Conservation (phyloP, 73 alveolate species). For the Paramecium primaurelia region DNA sequence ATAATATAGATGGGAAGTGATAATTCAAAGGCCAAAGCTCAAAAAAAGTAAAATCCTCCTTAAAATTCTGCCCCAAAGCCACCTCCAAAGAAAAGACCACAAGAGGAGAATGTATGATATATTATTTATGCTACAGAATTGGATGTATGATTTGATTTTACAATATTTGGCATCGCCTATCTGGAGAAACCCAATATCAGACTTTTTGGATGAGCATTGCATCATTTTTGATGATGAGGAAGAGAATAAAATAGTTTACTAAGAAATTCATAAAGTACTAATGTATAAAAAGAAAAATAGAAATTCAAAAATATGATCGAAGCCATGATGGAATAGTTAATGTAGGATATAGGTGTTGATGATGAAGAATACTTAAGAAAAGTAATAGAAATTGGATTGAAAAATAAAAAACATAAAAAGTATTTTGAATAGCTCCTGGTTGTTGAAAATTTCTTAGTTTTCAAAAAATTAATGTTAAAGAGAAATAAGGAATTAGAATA, state of each 20-base stretch:
- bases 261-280: background rate
- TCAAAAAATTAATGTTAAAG: slow-evolving; percentile 83
- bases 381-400: slow-evolving; percentile 52
- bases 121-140: background rate
- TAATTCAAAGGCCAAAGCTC: background rate
- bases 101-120: slow-evolving; percentile 6
- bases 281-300: slow-evolving; percentile 26
- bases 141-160: slow-evolving; percentile 57
- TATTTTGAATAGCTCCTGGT: slow-evolving; percentile 68
- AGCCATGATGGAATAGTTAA: slow-evolving; percentile 70
- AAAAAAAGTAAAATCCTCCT: background rate
- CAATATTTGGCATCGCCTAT: slow-evolving; percentile 56
- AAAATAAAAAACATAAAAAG: slow-evolving; percentile 66
- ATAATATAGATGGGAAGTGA: background rate
- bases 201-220: slow-evolving; percentile 81
- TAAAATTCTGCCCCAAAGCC: background rate
- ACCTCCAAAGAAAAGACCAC: background rate
- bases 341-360: slow-evolving; percentile 80
- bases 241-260: slow-evolving; percentile 79
- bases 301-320: slow-evolving; percentile 81
- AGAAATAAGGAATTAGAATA: slow-evolving; percentile 80
- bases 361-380: slow-evolving; percentile 63
- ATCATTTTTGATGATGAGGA: slow-evolving; percentile 85
- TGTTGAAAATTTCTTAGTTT: slow-evolving; percentile 74
- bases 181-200: slow-evolving; percentile 60